These are phyloP conservation scores for Hydnomerulius pinastri DNA, from an alignment of 768 basidiomycete genomes.

Conservation along the genomic window DNA sequence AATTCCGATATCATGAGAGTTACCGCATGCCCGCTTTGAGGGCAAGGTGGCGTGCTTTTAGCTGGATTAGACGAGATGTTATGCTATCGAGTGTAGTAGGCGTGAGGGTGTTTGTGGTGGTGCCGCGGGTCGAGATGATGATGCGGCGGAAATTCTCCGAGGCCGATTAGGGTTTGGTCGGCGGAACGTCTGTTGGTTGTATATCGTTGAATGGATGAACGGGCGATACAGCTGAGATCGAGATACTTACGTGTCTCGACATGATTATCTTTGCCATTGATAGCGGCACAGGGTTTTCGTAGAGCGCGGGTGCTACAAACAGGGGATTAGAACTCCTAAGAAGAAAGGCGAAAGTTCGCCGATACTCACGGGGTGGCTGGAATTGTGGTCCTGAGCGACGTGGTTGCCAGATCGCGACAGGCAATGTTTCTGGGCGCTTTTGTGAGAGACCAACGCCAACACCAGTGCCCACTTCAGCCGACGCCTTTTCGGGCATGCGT, in stretches of 20 bases:
- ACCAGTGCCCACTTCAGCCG: constrained; percentile 8
- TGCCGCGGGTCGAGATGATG: constrained; percentile 21
- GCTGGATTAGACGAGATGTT: constrained; percentile 18
- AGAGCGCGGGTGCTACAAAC: constrained; percentile 42
- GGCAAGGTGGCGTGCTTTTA: constrained; percentile 15
- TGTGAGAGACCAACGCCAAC: constrained; percentile 5
- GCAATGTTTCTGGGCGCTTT: constrained; percentile 17
- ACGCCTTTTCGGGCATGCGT: constrained; percentile 20
- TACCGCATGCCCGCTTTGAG: constrained; percentile 9
- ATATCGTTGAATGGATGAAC: constrained; percentile 2
- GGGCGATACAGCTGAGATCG: constrained; percentile 1
- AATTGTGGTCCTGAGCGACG: constrained; percentile 26
- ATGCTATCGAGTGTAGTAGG: constrained; percentile 37
- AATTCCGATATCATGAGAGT: constrained; percentile 11
- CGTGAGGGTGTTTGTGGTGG: constrained; percentile 37
- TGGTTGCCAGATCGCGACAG: constrained; percentile 22
- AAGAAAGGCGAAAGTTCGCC: neutral
- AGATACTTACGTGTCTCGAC: constrained; percentile 48
- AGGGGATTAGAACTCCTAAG: constrained; percentile 1
- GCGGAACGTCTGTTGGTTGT: constrained; percentile 32
- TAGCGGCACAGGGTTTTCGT: constrained; percentile 43
- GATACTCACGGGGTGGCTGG: constrained; percentile 33
- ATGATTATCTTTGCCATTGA: constrained; percentile 57
- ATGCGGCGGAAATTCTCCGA: constrained; percentile 23
- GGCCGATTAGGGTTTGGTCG: constrained; percentile 29